Percentiles rank a stretch among this genome's conserved stretches.
These are phyloP conservation scores for Ogataea hybrid DNA, from an alignment of 1,139 yeast genomes.

Conservation along the genomic window DNA sequence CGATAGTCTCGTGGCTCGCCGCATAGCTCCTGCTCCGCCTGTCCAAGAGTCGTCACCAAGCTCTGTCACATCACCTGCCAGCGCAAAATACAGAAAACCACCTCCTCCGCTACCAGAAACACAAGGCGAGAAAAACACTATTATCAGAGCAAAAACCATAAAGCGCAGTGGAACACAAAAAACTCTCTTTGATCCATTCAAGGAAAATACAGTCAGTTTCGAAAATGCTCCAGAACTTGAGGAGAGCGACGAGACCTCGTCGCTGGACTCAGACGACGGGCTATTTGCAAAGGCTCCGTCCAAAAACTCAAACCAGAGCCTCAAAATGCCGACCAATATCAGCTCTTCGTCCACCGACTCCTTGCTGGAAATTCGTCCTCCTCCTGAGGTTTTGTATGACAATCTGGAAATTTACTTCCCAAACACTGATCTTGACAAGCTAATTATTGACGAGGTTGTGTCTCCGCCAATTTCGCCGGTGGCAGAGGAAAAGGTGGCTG, in stretches of 20 bases:
- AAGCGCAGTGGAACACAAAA: slow-evolving; percentile 11
- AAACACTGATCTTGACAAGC: slow-evolving; percentile 86
- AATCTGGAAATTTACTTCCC: slow-evolving; percentile 93
- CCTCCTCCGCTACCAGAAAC: slow-evolving; percentile 25
- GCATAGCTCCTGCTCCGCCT: slow-evolving; percentile 34
- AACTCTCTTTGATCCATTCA: slow-evolving; percentile 46
- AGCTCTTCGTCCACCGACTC: slow-evolving; percentile 20
- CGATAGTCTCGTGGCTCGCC: slow-evolving; percentile 25
- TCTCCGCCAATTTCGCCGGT: slow-evolving; percentile 52
- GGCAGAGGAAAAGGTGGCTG: slow-evolving; percentile 13
- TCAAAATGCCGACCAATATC: slow-evolving; percentile 8
- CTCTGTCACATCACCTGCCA: slow-evolving; percentile 5
- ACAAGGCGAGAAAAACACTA: slow-evolving; percentile 1
- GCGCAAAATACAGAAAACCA: slow-evolving; percentile 24
- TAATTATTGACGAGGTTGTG: slow-evolving; percentile 70
- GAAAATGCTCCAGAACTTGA: slow-evolving; percentile 63
- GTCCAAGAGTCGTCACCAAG: slow-evolving; percentile 1
- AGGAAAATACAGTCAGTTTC: slow-evolving; percentile 68
- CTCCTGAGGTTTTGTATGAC: slow-evolving; percentile 89
- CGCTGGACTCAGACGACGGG: slow-evolving; percentile 45
- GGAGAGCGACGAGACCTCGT: slow-evolving; percentile 41
- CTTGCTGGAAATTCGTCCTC: slow-evolving; percentile 73
- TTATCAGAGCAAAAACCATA: slow-evolving; percentile 16
- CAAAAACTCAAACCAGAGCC: slow-evolving; percentile 16
- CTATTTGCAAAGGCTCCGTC: slow-evolving; percentile 57